Evolutionary conservation across 2,329 filamentous ascomycete species (phyloP), one percentile per base, ranked within the genome.

Genomic region (Fusarium sp.): DNA sequence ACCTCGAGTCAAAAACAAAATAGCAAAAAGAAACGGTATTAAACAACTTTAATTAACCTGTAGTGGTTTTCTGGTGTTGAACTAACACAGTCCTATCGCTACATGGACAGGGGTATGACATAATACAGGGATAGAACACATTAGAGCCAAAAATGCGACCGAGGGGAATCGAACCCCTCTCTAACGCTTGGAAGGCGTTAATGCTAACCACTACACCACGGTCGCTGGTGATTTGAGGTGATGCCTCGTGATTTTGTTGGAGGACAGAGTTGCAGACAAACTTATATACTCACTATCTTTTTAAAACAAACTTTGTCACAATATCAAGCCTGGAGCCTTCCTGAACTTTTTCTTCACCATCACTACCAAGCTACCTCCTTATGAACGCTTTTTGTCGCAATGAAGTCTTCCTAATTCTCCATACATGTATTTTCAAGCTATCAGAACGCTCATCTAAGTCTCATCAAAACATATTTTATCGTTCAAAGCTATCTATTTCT

Each of bases 141-240:
- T n/a, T 16, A 2, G 55, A 48, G 2, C 41, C 23, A 61, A 61
- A 33, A 49, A 56, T 67, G 65, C 65, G 63, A 68, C 65, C 65
- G 63, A 68, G 63, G 65, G 65, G 65, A 68, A 68, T 68, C 65
- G 65, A 68, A 68, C 65, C 65, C 65, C 63, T 68, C 65, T 68
- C 65, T 68, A 68, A 68, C 65, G 65, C 65, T 68, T 68, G 65
- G 65, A 68, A 68, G 65, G 65, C 65, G 65, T 68, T 68, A 68
- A 68, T 68, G 65, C 65, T 68, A 68, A 68, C 65, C 65, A 68
- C 65, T 68, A 68, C 65, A 68, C 65, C 65, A 68, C 63, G 65
- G 65, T 68, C 63, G 65, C 65, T 56, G 35, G 25, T 46, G 29
- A 15, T 27, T 37, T 10, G 27, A 66, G 45, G 25, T 31, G 2